phyloP scores from a whole-genome alignment of 148 eudicot species.

The Arctostaphylos glauca region DNA sequence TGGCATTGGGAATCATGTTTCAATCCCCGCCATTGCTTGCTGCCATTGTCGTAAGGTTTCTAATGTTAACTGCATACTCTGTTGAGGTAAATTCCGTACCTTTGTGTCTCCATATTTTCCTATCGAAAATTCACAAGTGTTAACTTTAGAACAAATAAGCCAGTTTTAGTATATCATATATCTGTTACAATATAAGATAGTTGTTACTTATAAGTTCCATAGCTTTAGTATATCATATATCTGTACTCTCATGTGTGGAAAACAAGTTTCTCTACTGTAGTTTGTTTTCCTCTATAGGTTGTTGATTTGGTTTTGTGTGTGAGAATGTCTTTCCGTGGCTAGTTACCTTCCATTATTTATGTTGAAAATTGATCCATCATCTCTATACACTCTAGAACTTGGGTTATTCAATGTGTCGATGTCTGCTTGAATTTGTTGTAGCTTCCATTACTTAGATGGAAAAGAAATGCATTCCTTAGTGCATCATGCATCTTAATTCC shows the following conservation, averaged over 20 bases:
- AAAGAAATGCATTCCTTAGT: constrained; percentile 20
- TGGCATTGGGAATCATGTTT: constrained; percentile 23
- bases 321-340: neutral
- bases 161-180: too few relatives aligned
- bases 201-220: neutral
- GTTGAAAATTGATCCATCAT: neutral
- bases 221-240: too few relatives aligned
- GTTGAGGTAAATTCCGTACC: constrained; percentile 18
- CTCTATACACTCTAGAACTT: neutral
- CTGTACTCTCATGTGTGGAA: neutral
- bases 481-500: constrained; percentile 8
- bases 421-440: constrained; percentile 1
- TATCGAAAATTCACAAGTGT: neutral
- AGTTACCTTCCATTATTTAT: too few relatives aligned
- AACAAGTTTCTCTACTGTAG: neutral
- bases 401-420: neutral
- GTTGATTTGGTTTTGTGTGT: neutral
- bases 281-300: neutral
- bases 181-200: neutral
- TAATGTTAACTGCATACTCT: constrained; percentile 21
- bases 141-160: neutral
- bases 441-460: constrained; percentile 28
- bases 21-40: constrained; percentile 24
- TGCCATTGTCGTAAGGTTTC: constrained; percentile 12
- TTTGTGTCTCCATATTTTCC: neutral